phyloP scores from a whole-genome alignment of 345 rosid species.

The Lumnitzera littorea region DNA sequence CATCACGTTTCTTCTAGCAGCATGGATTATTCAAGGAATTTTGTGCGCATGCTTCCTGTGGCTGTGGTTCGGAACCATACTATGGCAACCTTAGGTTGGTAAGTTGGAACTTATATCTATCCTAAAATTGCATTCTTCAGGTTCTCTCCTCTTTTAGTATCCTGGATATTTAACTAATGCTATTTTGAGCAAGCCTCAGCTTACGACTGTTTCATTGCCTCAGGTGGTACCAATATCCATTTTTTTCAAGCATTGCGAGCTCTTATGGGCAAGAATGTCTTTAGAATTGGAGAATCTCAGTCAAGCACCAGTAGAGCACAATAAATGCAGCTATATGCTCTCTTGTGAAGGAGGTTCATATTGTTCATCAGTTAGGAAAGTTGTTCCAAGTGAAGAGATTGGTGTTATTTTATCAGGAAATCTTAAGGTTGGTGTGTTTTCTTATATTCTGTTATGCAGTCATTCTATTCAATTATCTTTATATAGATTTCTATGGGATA shows the following conservation, averaged over 20 bases:
- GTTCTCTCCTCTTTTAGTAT: constrained; percentile 1
- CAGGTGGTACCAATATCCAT: constrained; percentile 71
- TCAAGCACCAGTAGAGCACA: constrained; percentile 9
- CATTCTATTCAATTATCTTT: background rate
- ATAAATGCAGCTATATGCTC: constrained; percentile 8
- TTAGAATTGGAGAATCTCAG: constrained; percentile 17
- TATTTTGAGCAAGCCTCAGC: too few relatives aligned
- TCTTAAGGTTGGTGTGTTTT: constrained; percentile 43
- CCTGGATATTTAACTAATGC: background rate
- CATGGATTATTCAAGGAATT: constrained; percentile 57
- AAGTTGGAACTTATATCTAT: constrained; percentile 12
- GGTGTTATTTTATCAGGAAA: constrained; percentile 58
- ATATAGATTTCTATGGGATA: background rate
- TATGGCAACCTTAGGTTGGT: constrained; percentile 55
- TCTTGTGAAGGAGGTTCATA: constrained; percentile 20
- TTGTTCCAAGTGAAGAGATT: constrained; percentile 41
- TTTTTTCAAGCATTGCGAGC: constrained; percentile 50
- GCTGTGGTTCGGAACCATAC: constrained; percentile 43
- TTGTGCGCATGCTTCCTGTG: constrained; percentile 45
- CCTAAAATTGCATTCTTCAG: background rate
- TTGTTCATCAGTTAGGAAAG: constrained; percentile 35
- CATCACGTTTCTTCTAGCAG: constrained; percentile 36
- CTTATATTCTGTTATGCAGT: background rate
- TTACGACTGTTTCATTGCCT: constrained; percentile 3
- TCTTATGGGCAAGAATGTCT: constrained; percentile 26